Conservation (phyloP, 169 alveolate species). For the Cryptosporidium ubiquitum region DNA sequence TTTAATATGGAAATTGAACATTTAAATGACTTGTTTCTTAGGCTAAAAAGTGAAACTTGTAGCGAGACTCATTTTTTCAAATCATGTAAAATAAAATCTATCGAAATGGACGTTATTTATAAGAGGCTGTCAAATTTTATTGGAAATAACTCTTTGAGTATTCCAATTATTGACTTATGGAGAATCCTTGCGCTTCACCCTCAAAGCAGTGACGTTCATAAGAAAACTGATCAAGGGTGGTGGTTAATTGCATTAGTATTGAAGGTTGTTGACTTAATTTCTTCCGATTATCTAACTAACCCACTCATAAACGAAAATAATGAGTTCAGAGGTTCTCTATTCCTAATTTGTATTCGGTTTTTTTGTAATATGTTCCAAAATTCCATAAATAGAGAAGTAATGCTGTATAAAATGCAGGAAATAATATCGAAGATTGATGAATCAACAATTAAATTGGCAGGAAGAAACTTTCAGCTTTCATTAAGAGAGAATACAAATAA, state of each 20-base stretch:
- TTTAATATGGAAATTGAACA: slow-evolving; percentile 8
- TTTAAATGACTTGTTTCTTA: slow-evolving; percentile 19
- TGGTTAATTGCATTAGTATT: slow-evolving; percentile 31
- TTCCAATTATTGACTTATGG: slow-evolving; percentile 60
- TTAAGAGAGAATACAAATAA: neutral
- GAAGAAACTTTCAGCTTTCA: slow-evolving; percentile 3
- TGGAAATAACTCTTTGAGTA: neutral
- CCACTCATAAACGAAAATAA: neutral
- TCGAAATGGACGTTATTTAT: slow-evolving; percentile 54
- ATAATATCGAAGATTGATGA: neutral
- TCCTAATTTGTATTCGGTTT: slow-evolving; percentile 18
- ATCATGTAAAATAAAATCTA: neutral
- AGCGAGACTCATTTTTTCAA: neutral
- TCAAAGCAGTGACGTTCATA: slow-evolving; percentile 72
- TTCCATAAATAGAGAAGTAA: slow-evolving; percentile 55
- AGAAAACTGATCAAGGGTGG: slow-evolving; percentile 70
- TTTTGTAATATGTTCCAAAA: slow-evolving; percentile 48
- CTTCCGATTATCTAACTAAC: neutral
- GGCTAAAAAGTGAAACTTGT: neutral
- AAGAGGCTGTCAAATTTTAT: slow-evolving; percentile 10
- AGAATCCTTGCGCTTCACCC: slow-evolving; percentile 70
- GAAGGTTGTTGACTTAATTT: slow-evolving; percentile 23
- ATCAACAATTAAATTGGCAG: neutral
- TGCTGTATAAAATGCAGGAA: neutral
- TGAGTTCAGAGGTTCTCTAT: slow-evolving; percentile 1